Evolutionary conservation across 371 early-diverging fungal genomes (phyloP), one percentile per base, ranked within the genome.

Genomic region (Thermomucor indicae-seudaticae): DNA sequence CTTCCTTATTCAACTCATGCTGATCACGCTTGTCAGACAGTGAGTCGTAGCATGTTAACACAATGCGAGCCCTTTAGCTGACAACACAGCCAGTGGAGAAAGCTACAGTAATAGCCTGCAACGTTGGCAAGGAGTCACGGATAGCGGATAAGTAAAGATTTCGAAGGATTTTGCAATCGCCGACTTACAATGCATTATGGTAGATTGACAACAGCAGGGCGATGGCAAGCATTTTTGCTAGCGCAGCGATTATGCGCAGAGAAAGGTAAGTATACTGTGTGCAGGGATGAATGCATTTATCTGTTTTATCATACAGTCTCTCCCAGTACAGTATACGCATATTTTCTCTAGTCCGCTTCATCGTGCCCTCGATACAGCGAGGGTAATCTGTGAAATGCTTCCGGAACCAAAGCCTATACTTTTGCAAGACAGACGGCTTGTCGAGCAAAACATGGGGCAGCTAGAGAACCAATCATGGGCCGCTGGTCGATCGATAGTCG

Each of bases 71-170:
- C n/a, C n/a, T n/a, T n/a, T n/a, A n/a, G n/a, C n/a, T n/a, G n/a
- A n/a, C n/a, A n/a, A n/a, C n/a, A n/a, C n/a, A n/a, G n/a, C 37
- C 11, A 47, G 47, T 35, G 47, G 35, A 11, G 47, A 47, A 47
- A 47, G 47, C 47, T n/a, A 19, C 24, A 37, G 47, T 25, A 47
- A 47, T 35, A 17, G 32, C 19, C 24, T 37, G 11, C 16, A 34
- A 22, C 22, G 31, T 3, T 19, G 22, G 10, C 47, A 47, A 47
- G 47, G 47, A 14, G 22, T 47, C 20, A 47, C 47, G 1, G 47
- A 47, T 47, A 37, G 35, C 17, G 35, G 35, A 37, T 47, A 35
- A 47, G 47, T 20, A 20, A 7, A 0, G 5, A 17, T 35, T 37
- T 32, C 23, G 16, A 32, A 25, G 4, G 20, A 32, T 19, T 29